Evolutionary conservation across 2,329 filamentous ascomycete genomes (phyloP).

Genomic region (Verticillium zaregamsianum): DNA sequence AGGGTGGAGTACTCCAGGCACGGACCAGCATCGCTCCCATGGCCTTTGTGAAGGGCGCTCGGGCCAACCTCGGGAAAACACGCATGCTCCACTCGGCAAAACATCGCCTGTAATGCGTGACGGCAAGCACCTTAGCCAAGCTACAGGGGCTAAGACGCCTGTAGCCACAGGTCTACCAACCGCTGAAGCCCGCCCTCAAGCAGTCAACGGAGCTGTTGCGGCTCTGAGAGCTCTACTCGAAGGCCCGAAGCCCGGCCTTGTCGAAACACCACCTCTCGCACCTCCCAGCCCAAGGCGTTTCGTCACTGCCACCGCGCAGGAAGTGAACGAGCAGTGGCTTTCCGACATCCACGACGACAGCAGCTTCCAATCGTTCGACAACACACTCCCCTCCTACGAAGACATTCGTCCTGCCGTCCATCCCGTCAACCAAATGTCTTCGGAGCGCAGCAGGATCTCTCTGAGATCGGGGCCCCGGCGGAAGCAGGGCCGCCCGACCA

Average conservation of each 20-base stretch:
- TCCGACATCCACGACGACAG: background rate
- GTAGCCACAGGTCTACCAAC: background rate
- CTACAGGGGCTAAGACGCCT: background rate
- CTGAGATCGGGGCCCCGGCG: slow-evolving; percentile 47
- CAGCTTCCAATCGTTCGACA: background rate
- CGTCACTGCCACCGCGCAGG: background rate
- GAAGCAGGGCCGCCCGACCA: slow-evolving; percentile 56
- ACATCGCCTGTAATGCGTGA: background rate
- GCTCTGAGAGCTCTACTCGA: background rate
- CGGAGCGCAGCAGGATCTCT: slow-evolving; percentile 38
- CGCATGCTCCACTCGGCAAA: background rate
- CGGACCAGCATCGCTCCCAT: too few relatives aligned
- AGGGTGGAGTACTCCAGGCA: too few relatives aligned
- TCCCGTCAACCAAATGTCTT: background rate
- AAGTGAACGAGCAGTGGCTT: background rate
- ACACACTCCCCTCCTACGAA: background rate
- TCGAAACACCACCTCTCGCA: background rate
- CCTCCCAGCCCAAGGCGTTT: background rate
- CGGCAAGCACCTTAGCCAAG: background rate
- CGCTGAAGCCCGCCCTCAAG: background rate
- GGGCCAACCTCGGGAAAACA: background rate
- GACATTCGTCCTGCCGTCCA: background rate
- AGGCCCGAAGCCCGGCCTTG: background rate
- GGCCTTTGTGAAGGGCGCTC: too few relatives aligned
- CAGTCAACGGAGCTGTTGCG: background rate